Evolutionary conservation across 192 early-diverging fungal genomes (phyloP).

Genomic region (Allomyces arbusculus): DNA sequence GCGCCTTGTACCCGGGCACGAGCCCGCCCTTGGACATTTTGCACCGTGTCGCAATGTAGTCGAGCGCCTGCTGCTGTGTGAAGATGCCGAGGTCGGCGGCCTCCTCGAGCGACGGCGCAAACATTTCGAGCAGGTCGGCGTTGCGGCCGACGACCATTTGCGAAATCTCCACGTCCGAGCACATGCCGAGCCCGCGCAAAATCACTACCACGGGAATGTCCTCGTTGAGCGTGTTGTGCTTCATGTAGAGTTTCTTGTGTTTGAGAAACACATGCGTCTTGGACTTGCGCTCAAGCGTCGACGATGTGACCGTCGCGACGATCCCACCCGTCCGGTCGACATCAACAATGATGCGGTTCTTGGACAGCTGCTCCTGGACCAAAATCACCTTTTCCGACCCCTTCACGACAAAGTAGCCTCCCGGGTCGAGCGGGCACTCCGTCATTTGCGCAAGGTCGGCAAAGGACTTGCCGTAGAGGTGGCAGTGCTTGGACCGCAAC

Average conservation of each 20-base stretch:
- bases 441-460: constrained; percentile 66
- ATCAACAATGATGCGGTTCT: constrained; percentile 94
- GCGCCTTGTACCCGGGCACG: constrained; percentile 11
- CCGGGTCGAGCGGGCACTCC: constrained; percentile 93
- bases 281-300: constrained; percentile 81
- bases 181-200: constrained; percentile 67
- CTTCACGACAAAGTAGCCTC: constrained; percentile 91
- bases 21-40: constrained; percentile 25
- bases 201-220: constrained; percentile 69
- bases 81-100: constrained; percentile 46
- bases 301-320: constrained; percentile 63
- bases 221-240: constrained; percentile 73
- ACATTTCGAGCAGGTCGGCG: constrained; percentile 53
- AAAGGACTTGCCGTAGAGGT: constrained; percentile 52
- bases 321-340: constrained; percentile 60
- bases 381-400: constrained; percentile 94
- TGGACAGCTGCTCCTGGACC: constrained; percentile 95
- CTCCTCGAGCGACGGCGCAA: constrained; percentile 76
- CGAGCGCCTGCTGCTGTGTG: constrained; percentile 82
- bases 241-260: constrained; percentile 48
- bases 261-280: constrained; percentile 64
- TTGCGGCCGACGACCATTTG: constrained; percentile 80
- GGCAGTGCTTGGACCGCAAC: constrained; percentile 70
- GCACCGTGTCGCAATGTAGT: constrained; percentile 60
- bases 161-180: constrained; percentile 84